phyloP scores from a whole-genome alignment of 768 basidiomycete species.

The Suillus tomentosus region DNA sequence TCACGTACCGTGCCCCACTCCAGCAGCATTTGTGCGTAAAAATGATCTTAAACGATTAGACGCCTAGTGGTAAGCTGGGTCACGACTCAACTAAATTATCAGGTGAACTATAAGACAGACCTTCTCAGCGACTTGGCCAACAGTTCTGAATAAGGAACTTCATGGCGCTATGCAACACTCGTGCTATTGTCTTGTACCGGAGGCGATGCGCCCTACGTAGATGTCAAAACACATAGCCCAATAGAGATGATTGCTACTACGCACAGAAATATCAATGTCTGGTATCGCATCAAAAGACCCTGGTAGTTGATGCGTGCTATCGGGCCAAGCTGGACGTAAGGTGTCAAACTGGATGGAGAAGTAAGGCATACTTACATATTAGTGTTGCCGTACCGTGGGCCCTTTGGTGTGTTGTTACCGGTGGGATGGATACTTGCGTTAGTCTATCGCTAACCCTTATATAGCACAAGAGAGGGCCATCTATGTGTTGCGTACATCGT shows the following conservation, averaged over 20 bases:
- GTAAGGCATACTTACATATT: not conserved
- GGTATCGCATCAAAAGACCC: not conserved
- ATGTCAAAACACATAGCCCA: not conserved
- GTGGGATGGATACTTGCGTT: not conserved
- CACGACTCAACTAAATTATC: not conserved
- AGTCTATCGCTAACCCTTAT: not conserved
- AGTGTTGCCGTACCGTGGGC: not conserved
- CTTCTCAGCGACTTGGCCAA: not conserved
- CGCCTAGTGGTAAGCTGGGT: not conserved
- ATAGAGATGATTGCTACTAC: not conserved
- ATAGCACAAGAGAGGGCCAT: not conserved
- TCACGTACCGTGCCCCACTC: too few relatives aligned
- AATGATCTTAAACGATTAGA: not conserved
- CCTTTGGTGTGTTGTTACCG: not conserved
- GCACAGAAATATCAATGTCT: not conserved
- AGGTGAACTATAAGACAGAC: not conserved
- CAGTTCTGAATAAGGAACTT: not conserved
- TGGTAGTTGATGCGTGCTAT: not conserved
- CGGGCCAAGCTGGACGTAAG: not conserved
- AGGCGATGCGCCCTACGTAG: not conserved
- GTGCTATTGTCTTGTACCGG: too few relatives aligned
- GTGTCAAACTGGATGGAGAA: not conserved
- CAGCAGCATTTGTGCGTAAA: not conserved
- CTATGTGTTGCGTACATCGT: not conserved
- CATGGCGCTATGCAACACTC: too few relatives aligned